A percentile compares a stretch with the other conserved stretches of the same genome.
Evolutionary conservation across 441 rosid genomes (phyloP).

Genomic region (Manihot esculenta): DNA sequence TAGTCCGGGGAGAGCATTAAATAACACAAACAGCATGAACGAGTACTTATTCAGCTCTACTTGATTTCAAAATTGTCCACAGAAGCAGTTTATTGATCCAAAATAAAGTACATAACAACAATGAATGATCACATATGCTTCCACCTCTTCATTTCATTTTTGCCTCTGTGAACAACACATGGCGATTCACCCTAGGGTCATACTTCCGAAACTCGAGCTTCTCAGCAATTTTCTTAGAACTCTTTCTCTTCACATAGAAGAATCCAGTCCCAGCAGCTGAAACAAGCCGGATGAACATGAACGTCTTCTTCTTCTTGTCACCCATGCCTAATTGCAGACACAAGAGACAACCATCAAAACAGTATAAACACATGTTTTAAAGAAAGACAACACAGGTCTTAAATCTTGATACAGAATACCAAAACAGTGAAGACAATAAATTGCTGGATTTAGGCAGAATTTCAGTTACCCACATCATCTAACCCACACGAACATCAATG

Average conservation of each 20-base stretch:
- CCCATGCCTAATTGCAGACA: constrained; percentile 46
- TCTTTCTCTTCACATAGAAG: constrained; percentile 94
- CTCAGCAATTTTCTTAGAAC: constrained; percentile 66
- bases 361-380: constrained; percentile 1
- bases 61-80: not conserved
- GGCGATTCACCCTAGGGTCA: constrained; percentile 89
- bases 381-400: not conserved
- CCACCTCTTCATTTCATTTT: constrained; percentile 81
- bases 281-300: constrained; percentile 85
- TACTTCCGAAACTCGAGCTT: constrained; percentile 93
- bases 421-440: not conserved
- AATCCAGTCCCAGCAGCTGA: constrained; percentile 97
- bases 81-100: not conserved
- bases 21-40: not conserved
- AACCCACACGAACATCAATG: not conserved
- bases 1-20: not conserved
- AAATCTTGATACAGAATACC: not conserved
- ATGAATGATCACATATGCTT: not conserved
- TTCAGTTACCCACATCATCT: not conserved
- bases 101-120: not conserved
- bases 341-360: not conserved
- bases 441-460: not conserved
- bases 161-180: constrained; percentile 82
- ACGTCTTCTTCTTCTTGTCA: constrained; percentile 86
- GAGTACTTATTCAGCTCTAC: not conserved